phyloP scores from a whole-genome alignment of 768 basidiomycete genomes.

The Tricholoma sp. region DNA sequence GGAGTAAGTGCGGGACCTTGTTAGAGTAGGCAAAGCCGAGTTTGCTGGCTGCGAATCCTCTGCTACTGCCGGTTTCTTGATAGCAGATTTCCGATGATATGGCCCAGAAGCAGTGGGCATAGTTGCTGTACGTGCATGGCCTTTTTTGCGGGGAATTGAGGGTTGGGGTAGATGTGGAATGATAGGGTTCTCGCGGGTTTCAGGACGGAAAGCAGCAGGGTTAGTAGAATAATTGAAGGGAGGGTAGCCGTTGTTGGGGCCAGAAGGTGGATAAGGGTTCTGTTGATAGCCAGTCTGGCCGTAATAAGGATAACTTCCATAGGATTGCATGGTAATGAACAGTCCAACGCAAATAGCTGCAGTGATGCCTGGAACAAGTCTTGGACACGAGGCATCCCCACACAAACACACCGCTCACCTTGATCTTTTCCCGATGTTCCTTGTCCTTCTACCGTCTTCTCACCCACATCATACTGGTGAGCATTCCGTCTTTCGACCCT shows the following conservation, averaged over 20 bases:
- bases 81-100: conserved; percentile 46
- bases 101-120: conserved; percentile 17
- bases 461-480: no score
- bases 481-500: no score
- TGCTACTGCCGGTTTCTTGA: conserved; percentile 40
- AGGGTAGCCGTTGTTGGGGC: conserved; percentile 34
- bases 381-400: conserved; percentile 3
- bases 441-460: not conserved
- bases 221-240: conserved; percentile 21
- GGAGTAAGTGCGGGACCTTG: conserved; percentile 42
- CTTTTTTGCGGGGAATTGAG: conserved; percentile 22
- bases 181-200: conserved; percentile 11
- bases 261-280: conserved; percentile 30
- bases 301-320: conserved; percentile 40
- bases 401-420: not conserved
- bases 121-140: conserved; percentile 30
- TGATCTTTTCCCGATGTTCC: not conserved
- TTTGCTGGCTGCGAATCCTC: conserved; percentile 20
- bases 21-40: conserved; percentile 17
- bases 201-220: conserved; percentile 19
- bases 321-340: conserved; percentile 23
- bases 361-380: conserved; percentile 7
- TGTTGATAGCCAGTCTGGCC: conserved; percentile 39
- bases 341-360: not conserved
- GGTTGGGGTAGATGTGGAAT: conserved; percentile 11